Evolutionary conservation across 192 early-diverging fungal species (phyloP).

Genomic region (Linnemannia elongata): DNA sequence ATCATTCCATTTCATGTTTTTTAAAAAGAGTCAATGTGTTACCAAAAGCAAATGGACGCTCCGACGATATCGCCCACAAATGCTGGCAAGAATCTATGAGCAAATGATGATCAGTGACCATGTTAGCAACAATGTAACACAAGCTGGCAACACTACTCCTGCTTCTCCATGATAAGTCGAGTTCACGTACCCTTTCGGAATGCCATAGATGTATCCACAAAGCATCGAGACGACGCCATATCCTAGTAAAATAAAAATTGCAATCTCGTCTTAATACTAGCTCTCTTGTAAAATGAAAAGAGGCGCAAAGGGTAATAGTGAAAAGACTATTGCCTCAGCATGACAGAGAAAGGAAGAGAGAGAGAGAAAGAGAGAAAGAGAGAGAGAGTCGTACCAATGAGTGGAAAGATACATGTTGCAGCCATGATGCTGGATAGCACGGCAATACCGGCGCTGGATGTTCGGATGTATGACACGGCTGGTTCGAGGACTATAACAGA

Average conservation of each 20-base stretch:
- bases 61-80: constrained; percentile 39
- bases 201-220: constrained; percentile 39
- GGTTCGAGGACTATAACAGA: constrained; percentile 28
- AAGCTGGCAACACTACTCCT: background rate
- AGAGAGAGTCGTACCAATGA: constrained; percentile 28
- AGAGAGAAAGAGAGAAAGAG: background rate
- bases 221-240: constrained; percentile 49
- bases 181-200: constrained; percentile 43
- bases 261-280: background rate
- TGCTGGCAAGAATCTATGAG: constrained; percentile 34
- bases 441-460: constrained; percentile 19
- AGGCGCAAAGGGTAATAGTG: too few species aligned
- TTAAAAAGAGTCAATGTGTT: background rate
- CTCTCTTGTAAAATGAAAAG: too few species aligned
- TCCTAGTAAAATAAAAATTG: background rate
- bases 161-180: background rate
- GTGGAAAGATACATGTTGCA: constrained; percentile 52
- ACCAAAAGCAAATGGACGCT: constrained; percentile 45
- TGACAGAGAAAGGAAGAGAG: background rate
- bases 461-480: constrained; percentile 32
- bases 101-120: background rate
- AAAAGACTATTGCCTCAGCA: background rate
- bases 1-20: background rate
- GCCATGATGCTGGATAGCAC: constrained; percentile 25
- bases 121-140: background rate